Conservation (phyloP, 1,284 basidiomycete species). For the Neonothopanus nambi region DNA sequence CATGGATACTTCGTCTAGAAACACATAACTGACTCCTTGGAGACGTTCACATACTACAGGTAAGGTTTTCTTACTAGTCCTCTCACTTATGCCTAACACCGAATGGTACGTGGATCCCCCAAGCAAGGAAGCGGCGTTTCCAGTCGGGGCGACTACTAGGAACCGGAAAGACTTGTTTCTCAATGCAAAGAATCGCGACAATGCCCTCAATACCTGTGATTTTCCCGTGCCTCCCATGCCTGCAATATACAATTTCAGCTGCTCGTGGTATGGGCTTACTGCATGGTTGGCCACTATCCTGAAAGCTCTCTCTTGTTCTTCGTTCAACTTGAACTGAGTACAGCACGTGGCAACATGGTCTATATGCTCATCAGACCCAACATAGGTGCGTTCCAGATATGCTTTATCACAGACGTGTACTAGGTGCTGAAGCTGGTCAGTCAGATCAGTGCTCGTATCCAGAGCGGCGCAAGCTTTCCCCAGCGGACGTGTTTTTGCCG, state of each 20-base stretch:
- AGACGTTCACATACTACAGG: background rate
- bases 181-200: slow-evolving; percentile 28
- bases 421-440: too few species aligned
- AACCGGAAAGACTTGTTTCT: slow-evolving; percentile 26
- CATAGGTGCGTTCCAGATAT: too few species aligned
- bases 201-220: slow-evolving; percentile 39
- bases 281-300: slow-evolving; percentile 27
- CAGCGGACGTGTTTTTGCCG: too few species aligned
- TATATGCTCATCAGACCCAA: too few species aligned
- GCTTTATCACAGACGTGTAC: slow-evolving; percentile 20
- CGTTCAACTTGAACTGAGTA: too few species aligned
- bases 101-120: slow-evolving; percentile 32
- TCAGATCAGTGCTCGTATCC: too few species aligned
- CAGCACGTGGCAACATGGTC: too few species aligned
- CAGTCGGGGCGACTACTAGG: slow-evolving; percentile 30
- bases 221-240: slow-evolving; percentile 32
- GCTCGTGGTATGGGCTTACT: slow-evolving; percentile 17
- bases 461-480: too few species aligned
- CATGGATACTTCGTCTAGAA: slow-evolving; percentile 23
- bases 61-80: background rate
- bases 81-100: slow-evolving; percentile 23
- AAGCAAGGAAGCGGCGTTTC: slow-evolving; percentile 28
- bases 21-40: slow-evolving; percentile 16
- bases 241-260: slow-evolving; percentile 8
- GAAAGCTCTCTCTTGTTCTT: slow-evolving; percentile 32